phyloP scores from a whole-genome alignment of 2,329 filamentous ascomycete species.

The Penicillium fuscoglaucum region DNA sequence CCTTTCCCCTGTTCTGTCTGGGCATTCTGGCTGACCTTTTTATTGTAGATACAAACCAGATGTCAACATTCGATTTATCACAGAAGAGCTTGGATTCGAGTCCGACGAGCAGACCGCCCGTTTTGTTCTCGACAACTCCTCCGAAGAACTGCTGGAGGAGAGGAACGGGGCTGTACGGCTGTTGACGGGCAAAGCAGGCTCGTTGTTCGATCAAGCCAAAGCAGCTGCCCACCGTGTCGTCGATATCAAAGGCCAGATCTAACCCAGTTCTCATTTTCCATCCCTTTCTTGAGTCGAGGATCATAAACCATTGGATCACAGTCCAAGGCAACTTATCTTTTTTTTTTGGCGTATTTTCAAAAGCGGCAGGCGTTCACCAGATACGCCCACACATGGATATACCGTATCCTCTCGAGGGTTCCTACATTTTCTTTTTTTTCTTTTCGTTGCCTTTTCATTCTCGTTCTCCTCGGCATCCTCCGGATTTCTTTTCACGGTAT shows the following conservation, averaged over 20 bases:
- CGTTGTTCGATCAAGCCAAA: slow-evolving; percentile 72
- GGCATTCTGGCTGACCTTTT: background rate
- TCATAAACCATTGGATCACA: background rate
- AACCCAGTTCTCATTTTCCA: slow-evolving; percentile 18
- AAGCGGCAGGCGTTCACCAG: slow-evolving; percentile 4
- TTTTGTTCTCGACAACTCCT: slow-evolving; percentile 81
- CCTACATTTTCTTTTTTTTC: background rate
- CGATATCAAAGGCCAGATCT: slow-evolving; percentile 96
- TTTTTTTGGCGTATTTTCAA: slow-evolving; percentile 7
- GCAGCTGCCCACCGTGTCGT: slow-evolving; percentile 76
- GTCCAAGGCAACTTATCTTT: background rate
- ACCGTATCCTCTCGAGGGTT: background rate
- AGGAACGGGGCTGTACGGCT: slow-evolving; percentile 72
- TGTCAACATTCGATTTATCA: slow-evolving; percentile 85
- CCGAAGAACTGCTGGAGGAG: slow-evolving; percentile 74
- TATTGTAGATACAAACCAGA: slow-evolving; percentile 82
- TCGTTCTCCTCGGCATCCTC: background rate
- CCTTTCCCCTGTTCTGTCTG: background rate
- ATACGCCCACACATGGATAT: background rate
- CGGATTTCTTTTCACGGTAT: background rate
- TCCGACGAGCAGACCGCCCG: slow-evolving; percentile 86
- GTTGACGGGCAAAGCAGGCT: slow-evolving; percentile 69
- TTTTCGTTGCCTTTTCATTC: background rate
- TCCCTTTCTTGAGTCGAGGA: background rate
- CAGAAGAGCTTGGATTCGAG: slow-evolving; percentile 94